phyloP scores from a whole-genome alignment of 1,284 basidiomycete genomes.

The Spongispora temasekensis region DNA sequence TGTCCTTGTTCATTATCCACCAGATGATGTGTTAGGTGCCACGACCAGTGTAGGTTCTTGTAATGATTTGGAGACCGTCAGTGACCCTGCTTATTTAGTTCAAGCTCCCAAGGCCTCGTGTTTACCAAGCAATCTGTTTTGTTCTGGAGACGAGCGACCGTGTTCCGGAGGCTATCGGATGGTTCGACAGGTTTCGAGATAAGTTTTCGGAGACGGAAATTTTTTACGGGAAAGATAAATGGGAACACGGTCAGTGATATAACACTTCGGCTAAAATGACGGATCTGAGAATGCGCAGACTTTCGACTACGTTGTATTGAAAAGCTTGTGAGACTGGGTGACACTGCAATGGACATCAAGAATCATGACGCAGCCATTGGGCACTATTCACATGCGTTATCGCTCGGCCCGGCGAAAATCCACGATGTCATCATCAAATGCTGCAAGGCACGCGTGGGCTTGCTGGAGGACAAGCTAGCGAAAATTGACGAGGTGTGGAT shows the following conservation, averaged over 20 bases:
- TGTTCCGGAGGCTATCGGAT: not conserved
- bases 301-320: not conserved
- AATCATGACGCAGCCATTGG: not conserved
- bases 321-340: not conserved
- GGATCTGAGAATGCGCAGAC: not conserved
- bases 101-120: not conserved
- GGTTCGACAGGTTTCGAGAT: not conserved
- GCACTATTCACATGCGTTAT: not conserved
- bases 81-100: not conserved
- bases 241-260: not conserved
- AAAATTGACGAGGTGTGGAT: not conserved
- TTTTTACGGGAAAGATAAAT: not conserved
- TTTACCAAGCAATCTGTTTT: not conserved
- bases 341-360: not conserved
- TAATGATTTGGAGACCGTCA: not conserved
- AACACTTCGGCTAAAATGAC: not conserved
- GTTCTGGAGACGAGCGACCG: not conserved
- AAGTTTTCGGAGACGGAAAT: not conserved
- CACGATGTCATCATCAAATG: not conserved
- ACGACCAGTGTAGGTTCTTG: not conserved
- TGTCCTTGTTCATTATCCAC: not conserved
- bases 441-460: not conserved
- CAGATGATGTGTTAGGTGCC: not conserved
- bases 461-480: not conserved
- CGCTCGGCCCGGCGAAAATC: not conserved